Evolutionary conservation across 2,329 filamentous ascomycete genomes (phyloP).

Genomic region (Epichloe gansuensis): DNA sequence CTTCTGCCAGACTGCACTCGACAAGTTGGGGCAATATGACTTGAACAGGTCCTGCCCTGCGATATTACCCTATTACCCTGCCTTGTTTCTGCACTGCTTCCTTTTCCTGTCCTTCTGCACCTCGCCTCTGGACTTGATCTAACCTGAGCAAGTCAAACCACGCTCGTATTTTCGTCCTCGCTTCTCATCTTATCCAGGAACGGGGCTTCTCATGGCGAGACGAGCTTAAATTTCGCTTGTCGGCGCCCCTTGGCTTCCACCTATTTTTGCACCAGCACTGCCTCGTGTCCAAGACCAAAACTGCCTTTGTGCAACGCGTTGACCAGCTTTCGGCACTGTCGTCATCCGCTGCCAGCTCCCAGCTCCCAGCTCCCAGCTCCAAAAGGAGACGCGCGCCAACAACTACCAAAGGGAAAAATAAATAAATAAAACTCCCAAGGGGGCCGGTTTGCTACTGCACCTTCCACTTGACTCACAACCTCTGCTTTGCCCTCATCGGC

Average conservation of each 20-base stretch:
- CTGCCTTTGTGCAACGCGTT: conserved; percentile 1
- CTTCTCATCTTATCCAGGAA: neutral
- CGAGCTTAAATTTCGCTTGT: conserved; percentile 1
- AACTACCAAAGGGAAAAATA: neutral
- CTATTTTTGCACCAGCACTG: neutral
- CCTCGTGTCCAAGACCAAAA: neutral
- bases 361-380: neutral
- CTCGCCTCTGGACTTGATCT: neutral
- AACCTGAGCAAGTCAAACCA: neutral
- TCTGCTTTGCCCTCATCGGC: neutral
- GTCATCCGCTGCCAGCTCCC: conserved; percentile 3
- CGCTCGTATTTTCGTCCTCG: neutral
- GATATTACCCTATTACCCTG: no score
- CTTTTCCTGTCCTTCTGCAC: neutral
- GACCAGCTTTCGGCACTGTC: conserved; percentile 1
- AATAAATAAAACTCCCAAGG: neutral
- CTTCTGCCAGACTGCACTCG: no score
- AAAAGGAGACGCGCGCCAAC: neutral
- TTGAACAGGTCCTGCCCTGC: no score
- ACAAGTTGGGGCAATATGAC: no score
- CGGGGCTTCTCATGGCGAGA: neutral
- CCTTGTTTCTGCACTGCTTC: neutral
- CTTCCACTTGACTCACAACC: neutral
- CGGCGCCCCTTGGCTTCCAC: neutral
- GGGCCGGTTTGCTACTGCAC: neutral